phyloP scores from a whole-genome alignment of 768 basidiomycete species.

The Coprinopsis marcescibilis region DNA sequence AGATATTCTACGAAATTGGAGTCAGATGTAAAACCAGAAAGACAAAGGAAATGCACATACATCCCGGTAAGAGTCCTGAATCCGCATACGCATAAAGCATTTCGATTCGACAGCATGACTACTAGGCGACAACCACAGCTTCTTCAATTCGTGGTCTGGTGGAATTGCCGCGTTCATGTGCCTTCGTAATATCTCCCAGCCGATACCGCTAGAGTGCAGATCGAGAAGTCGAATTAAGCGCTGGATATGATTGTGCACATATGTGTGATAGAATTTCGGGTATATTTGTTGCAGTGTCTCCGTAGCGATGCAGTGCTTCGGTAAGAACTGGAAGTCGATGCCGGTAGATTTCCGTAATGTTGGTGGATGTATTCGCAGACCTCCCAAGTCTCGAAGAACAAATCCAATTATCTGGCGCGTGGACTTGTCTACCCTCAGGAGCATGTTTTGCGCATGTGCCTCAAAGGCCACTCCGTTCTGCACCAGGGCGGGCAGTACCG shows the following conservation, averaged over 20 bases:
- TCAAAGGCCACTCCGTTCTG: constrained; percentile 56
- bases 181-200: constrained; percentile 44
- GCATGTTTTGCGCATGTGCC: constrained; percentile 55
- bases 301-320: constrained; percentile 47
- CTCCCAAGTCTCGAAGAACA: constrained; percentile 52
- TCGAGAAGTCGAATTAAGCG: constrained; percentile 48
- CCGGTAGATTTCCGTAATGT: constrained; percentile 44
- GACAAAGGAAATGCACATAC: constrained; percentile 25
- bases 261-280: constrained; percentile 55
- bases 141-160: constrained; percentile 36
- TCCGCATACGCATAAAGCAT: constrained; percentile 54
- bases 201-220: constrained; percentile 45
- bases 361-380: constrained; percentile 47
- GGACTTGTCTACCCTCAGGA: constrained; percentile 38
- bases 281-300: constrained; percentile 43
- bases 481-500: constrained; percentile 46
- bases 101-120: constrained; percentile 42
- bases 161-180: constrained; percentile 43
- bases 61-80: constrained; percentile 51
- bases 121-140: constrained; percentile 40
- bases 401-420: constrained; percentile 44
- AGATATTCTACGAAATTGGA: constrained; percentile 44
- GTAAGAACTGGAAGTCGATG: constrained; percentile 45
- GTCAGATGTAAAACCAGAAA: not conserved
- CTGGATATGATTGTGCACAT: constrained; percentile 56